These are phyloP conservation scores for Boletus albobrunnescens DNA, from an alignment of 1,284 basidiomycete genomes.

Conservation along the genomic window DNA sequence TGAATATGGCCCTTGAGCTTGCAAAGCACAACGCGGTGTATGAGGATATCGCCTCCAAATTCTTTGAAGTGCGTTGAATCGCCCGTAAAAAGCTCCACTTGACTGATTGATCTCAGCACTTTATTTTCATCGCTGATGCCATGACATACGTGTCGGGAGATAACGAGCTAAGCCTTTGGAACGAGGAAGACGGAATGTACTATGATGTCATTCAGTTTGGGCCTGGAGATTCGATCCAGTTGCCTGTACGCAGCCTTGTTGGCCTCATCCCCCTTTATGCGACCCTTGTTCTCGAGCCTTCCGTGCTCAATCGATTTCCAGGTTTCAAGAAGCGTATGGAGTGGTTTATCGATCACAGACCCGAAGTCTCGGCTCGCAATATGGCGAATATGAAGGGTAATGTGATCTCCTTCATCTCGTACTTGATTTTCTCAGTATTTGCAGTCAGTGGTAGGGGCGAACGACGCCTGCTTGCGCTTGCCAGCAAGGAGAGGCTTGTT, in stretches of 20 bases:
- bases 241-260: constrained; percentile 90
- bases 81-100: background rate
- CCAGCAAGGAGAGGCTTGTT: constrained; percentile 85
- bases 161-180: constrained; percentile 85
- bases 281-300: constrained; percentile 89
- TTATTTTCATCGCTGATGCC: constrained; percentile 94
- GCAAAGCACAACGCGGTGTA: constrained; percentile 98
- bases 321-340: constrained; percentile 98
- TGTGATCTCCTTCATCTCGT: constrained; percentile 13
- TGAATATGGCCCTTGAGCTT: constrained; percentile 95
- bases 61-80: constrained; percentile 70
- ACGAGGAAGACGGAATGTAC: constrained; percentile 95
- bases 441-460: constrained; percentile 78
- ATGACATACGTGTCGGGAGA: constrained; percentile 89
- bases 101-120: constrained; percentile 58
- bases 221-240: constrained; percentile 79
- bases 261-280: constrained; percentile 95
- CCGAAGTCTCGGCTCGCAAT: constrained; percentile 83
- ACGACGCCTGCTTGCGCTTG: constrained; percentile 84
- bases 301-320: constrained; percentile 85
- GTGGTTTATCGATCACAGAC: constrained; percentile 95
- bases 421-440: constrained; percentile 10
- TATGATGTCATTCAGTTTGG: constrained; percentile 95
- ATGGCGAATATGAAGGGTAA: constrained; percentile 94
- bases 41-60: constrained; percentile 99